A percentile compares a stretch with the other conserved stretches of the same genome.
Evolutionary conservation across 2,329 filamentous ascomycete species (phyloP).

Genomic region (Aureobasidium sp.): DNA sequence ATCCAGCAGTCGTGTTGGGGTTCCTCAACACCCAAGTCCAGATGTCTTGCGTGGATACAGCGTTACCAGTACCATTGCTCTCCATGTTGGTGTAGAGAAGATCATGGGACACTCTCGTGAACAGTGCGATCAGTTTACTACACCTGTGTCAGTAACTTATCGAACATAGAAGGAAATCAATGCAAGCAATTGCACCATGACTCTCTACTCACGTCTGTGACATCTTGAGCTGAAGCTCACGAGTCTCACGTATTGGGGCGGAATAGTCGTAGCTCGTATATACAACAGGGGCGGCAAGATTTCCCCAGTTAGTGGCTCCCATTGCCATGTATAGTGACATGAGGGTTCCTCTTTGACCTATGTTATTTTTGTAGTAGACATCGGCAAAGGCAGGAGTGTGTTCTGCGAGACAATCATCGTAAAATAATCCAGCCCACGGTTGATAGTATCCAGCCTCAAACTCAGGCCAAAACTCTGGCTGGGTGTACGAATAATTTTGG

Average conservation of each 20-base stretch:
- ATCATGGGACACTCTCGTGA: constrained; percentile 52
- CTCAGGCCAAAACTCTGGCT: constrained; percentile 52
- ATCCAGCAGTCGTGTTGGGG: constrained; percentile 49
- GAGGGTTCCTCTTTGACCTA: constrained; percentile 52
- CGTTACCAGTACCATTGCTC: constrained; percentile 39
- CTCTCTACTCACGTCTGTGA: constrained; percentile 43
- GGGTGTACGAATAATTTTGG: constrained; percentile 31
- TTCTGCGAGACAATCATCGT: constrained; percentile 48
- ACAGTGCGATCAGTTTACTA: constrained; percentile 52
- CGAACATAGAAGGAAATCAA: too few relatives aligned
- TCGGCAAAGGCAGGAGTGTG: constrained; percentile 55
- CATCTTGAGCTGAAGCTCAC: constrained; percentile 53
- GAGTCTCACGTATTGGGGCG: constrained; percentile 54
- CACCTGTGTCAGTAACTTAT: neutral
- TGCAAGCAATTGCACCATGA: neutral
- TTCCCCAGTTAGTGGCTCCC: constrained; percentile 59
- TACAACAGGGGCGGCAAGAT: constrained; percentile 49
- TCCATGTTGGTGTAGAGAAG: constrained; percentile 49
- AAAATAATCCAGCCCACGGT: constrained; percentile 47
- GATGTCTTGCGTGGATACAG: constrained; percentile 45
- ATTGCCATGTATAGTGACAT: neutral
- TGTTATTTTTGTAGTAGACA: constrained; percentile 56
- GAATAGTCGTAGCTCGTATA: constrained; percentile 59
- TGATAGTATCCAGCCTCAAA: constrained; percentile 56
- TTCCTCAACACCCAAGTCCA: constrained; percentile 52